Evolutionary conservation across 225 moss, liverwort and hornwort genomes (phyloP), one percentile per base, ranked within the genome.

Genomic region (Sphagnum tenellum): DNA sequence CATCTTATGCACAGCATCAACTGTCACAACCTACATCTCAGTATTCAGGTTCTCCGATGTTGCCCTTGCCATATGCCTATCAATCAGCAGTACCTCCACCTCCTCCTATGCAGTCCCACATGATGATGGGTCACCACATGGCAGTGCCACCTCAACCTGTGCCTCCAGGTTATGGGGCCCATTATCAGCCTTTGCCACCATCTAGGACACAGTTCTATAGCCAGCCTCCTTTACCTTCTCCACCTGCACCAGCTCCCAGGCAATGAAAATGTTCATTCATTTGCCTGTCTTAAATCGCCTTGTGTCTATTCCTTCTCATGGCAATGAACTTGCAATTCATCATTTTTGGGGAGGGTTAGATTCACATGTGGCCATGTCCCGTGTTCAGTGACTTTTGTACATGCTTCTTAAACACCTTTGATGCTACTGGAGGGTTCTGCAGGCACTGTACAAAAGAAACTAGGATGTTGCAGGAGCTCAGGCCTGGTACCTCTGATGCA

Each of bases 171-270:
- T 88, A 86, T 73, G 89, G 77, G 50, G 76, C 89, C n/a, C 12
- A 77, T 63, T 90, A 83, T 66, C 88, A 86, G 66, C 89, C 78
- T 50, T 77, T 76, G 45, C 92, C 82, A 73, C 89, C 79, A 73
- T 74, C 91, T 4, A 85, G 79, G 46, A 78, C 86, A 69, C 89
- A 85, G 46, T 95, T 83, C 69, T 95, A 91, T 65, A 91, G 86
- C 75, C 87, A 77, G 4, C 91, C 94, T 53, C 89, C 91, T 5
- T 69, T 89, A 61, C 88, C 94, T 64, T 79, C 94, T 68, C 94
- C 94, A 7, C 91, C 94, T 46, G 86, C 94, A 12, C 94, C 94
- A 57, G 66, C 53, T 66, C 54, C 61, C 45, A 61, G 61, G 47
- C 61, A 61, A 5, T 61, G 8, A 61, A 45, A 45, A 60, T 13